Base-by-base conservation (phyloP, 495 filamentous ascomycete genomes). In the Penicillium cinerascens region DNA sequence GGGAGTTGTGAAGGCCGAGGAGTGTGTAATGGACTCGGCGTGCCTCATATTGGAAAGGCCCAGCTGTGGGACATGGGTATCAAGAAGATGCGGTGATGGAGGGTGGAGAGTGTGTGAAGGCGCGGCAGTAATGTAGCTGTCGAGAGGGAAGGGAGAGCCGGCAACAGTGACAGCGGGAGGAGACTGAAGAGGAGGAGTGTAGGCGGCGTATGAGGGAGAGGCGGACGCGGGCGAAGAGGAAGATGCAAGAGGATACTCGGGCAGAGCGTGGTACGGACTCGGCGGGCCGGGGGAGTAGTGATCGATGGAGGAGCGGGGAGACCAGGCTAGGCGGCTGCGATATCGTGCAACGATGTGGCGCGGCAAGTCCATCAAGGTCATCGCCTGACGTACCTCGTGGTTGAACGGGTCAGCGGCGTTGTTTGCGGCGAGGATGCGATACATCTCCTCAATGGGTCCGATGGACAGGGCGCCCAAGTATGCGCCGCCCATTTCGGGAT, bases 401-500 rank as follows among this genome's bases (percentile, higher is more conserved):
- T 70, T 66, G 47, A 65, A 72, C 9, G 73, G 73, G 38, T 68
- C 65, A 7, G 62, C 54, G 0, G 68, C 56, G 49, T 59, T 73
- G 42, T 73, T 55, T 6, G 66, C 39, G 11, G 65, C 55, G 15
- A 78, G 58, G 15, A 75, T 83, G 39, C 80, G 79, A 49, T 87
- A 83, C 41, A 91, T 91, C 60, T 92, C 83, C 63, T 91, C 88
- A 27, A 91, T 86, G 2, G 87, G 87, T 2, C 80, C 78, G 42
- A 91, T 75, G 4, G 85, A 84, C 62, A 92, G 70, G 58, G 87
- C 85, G 18, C 87, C 89, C 48, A 95, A 85, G 59, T 91, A 96
- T 36, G 90, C 86, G 18, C 89, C 87, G 44, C 89, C 92, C 51
- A 96, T 82, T 61, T 95, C 91, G 8, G 91, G 91, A 66, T 92